Percentiles rank a stretch among this genome's conserved stretches.
These are phyloP conservation scores for Ophiocordyceps camponoti-saundersi DNA, from an alignment of 2,329 filamentous ascomycete genomes.

Conservation along the genomic window DNA sequence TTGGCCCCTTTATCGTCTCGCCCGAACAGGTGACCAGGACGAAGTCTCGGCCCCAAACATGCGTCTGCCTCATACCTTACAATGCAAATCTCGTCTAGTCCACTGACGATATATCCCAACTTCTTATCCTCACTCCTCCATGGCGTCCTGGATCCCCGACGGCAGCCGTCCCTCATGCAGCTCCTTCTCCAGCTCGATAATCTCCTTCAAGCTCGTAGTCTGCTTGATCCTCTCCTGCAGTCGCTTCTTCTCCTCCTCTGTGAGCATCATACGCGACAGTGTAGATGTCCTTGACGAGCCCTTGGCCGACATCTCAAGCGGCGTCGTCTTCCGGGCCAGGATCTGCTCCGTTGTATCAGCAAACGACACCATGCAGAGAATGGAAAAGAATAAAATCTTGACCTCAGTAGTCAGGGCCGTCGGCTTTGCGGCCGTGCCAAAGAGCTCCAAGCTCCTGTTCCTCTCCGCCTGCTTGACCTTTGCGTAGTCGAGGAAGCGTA, in stretches of 20 bases:
- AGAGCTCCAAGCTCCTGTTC: constrained; percentile 57
- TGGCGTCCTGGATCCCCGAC: constrained; percentile 40
- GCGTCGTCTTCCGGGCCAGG: constrained; percentile 66
- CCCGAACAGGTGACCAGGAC: too few species aligned
- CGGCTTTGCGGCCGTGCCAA: constrained; percentile 63
- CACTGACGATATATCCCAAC: neutral
- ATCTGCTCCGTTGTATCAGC: constrained; percentile 35
- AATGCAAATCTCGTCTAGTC: too few species aligned
- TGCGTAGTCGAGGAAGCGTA: constrained; percentile 82
- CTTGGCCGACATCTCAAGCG: constrained; percentile 41
- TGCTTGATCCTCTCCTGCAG: constrained; percentile 78
- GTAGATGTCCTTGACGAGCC: constrained; percentile 33
- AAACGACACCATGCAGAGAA: neutral
- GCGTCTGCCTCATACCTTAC: too few species aligned
- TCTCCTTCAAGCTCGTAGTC: constrained; percentile 79
- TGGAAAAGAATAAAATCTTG: neutral
- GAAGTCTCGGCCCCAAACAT: too few species aligned
- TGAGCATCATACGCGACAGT: constrained; percentile 66
- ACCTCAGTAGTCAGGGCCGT: constrained; percentile 61
- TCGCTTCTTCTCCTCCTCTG: constrained; percentile 71
- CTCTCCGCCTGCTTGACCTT: constrained; percentile 85
- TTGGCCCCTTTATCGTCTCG: too few species aligned
- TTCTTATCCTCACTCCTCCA: constrained; percentile 36
- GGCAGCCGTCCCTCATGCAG: constrained; percentile 79
- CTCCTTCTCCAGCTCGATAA: constrained; percentile 79